Evolutionary conservation across 2,329 filamentous ascomycete genomes (phyloP).

Genomic region (Fusarium sp.): DNA sequence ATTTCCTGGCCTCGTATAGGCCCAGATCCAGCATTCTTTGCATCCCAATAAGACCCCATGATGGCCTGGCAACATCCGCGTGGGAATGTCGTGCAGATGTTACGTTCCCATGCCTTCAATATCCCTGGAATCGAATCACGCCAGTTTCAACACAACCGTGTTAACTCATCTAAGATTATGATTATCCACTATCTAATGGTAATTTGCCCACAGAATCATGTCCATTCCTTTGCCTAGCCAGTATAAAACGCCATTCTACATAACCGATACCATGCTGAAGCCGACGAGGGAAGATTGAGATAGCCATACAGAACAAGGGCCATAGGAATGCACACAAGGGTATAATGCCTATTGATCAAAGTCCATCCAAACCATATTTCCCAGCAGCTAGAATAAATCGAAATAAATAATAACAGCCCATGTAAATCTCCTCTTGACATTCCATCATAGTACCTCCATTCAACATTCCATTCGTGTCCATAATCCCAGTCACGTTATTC

Average conservation of each 20-base stretch:
- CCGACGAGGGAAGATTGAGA: neutral
- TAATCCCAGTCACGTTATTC: slow-evolving; percentile 12
- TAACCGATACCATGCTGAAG: slow-evolving; percentile 11
- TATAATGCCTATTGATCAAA: slow-evolving; percentile 47
- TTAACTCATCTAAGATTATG: slow-evolving; percentile 28
- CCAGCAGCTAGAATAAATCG: slow-evolving; percentile 21
- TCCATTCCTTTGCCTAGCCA: slow-evolving; percentile 19
- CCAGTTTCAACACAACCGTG: neutral
- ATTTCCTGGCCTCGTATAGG: neutral
- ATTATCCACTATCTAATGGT: slow-evolving; percentile 28
- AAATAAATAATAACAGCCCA: slow-evolving; percentile 16
- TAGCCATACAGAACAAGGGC: slow-evolving; percentile 18
- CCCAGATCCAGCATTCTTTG: slow-evolving; percentile 4
- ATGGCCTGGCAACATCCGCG: neutral
- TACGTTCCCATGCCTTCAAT: neutral
- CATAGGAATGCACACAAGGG: slow-evolving; percentile 43
- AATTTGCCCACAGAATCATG: slow-evolving; percentile 18
- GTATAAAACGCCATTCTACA: slow-evolving; percentile 13
- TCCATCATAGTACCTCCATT: slow-evolving; percentile 22
- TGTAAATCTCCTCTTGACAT: slow-evolving; percentile 21
- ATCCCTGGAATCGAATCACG: neutral
- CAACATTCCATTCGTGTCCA: slow-evolving; percentile 35
- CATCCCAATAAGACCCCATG: neutral
- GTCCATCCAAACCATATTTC: slow-evolving; percentile 29
- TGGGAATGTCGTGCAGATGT: slow-evolving; percentile 21